Base-by-base conservation (phyloP, 2,329 filamentous ascomycete species). In the Microsporum canis region DNA sequence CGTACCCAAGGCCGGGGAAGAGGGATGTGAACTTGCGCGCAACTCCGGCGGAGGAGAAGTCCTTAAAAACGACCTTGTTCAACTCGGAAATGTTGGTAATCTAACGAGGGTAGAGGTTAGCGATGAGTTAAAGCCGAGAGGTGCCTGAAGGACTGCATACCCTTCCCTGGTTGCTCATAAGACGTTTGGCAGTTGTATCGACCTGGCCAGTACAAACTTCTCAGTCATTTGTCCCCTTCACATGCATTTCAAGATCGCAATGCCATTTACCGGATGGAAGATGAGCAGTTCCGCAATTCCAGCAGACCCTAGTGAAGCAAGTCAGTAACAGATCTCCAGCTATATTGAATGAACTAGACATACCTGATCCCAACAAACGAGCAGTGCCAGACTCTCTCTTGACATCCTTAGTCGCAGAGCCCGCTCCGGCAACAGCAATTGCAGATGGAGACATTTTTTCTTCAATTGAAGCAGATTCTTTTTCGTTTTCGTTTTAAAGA, bases 121-220 rank as follows among this genome's bases (percentile, higher is more conserved):
- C 2, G 14, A 34, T 7, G 17, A 45, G 23, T 5, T 56, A 38
- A 38, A 34, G 29, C 7, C 41, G 36, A 29, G 3, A 23, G 12
- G 17, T 8, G 27, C 41, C 39, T 2, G 39, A 23, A 7, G 5
- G 31, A 61, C 60, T 58, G 66, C 76, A 68, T 74, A 88, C 83
- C 78, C 81, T 89, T 72, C 84, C 85, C 75, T 95, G 88, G 78
- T 99, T 96, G 84, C 91, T 96, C 94, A 99, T 99, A 77, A 99
- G 84, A 68, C 94, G 89, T 82, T 99, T 99, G 65, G 94, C 92
- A 71, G 95, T 96, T 58, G 94, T 99, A 78, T 99, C 94, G 75
- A 99, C 89, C 88, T 92, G 71, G 51, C 36, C 34, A 36, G 10
- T n/a, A 6, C 10, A 14, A n/a, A 17, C 14, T 14, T 43, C 29